Conservation (phyloP, 306 rosid species). For the Vigna hirtella region DNA sequence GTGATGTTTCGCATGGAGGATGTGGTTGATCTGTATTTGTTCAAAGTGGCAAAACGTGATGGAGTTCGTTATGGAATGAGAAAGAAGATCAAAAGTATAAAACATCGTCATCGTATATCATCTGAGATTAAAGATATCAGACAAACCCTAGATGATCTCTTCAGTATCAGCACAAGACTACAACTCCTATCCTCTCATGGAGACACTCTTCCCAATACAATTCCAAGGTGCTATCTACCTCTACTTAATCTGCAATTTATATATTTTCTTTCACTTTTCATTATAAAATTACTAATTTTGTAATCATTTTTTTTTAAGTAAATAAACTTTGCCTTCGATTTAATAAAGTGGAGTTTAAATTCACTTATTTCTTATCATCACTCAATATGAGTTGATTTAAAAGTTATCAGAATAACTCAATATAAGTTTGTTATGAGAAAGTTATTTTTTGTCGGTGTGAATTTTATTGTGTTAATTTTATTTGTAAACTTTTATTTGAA, state of each 20-base stretch:
- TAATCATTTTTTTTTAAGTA: not conserved
- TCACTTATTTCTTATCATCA: no score
- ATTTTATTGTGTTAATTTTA: no score
- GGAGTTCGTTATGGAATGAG: not conserved
- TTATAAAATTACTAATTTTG: no score
- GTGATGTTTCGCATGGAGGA: not conserved
- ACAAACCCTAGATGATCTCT: not conserved
- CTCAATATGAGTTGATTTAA: no score
- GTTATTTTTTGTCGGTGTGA: no score
- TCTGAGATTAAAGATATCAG: not conserved
- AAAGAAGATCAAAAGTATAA: not conserved
- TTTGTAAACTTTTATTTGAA: no score
- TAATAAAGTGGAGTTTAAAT: no score
- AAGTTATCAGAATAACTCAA: no score
- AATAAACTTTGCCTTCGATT: no score
- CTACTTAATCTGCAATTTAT: not conserved
- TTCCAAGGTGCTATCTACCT: not conserved
- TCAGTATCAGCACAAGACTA: fast-evolving
- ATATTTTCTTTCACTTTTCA: not conserved
- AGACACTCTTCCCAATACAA: not conserved
- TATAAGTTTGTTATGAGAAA: no score
- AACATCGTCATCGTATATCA: not conserved
- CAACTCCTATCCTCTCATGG: not conserved
- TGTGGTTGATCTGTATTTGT: not conserved
- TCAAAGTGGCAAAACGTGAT: not conserved